Conservation (phyloP, 441 rosid genomes). For the Raphanus hybrid region DNA sequence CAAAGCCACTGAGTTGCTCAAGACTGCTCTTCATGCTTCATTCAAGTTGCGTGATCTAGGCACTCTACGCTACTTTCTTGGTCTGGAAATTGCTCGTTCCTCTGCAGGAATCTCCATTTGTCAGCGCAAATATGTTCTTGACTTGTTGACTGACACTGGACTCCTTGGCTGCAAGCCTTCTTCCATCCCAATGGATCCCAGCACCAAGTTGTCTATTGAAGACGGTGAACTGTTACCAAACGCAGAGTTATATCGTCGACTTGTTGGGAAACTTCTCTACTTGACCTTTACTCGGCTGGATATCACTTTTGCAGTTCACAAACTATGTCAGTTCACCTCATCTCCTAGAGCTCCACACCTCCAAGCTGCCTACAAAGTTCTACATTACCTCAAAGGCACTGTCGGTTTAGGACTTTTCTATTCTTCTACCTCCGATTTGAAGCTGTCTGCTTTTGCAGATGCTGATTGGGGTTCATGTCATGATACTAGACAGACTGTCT, state of each 20-base stretch:
- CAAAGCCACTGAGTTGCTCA: not conserved
- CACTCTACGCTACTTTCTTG: not conserved
- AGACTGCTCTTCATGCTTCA: not conserved
- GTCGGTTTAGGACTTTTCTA: not conserved
- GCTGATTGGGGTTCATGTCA: not conserved
- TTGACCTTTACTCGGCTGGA: no score
- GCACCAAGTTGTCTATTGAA: no score
- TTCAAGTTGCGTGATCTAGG: not conserved
- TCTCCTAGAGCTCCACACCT: not conserved
- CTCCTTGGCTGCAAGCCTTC: no score
- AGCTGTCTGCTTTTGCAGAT: not conserved
- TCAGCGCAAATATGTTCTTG: not conserved
- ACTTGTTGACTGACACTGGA: no score
- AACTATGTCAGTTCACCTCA: no score
- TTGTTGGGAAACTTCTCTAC: no score
- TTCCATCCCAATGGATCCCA: no score
- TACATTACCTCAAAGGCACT: not conserved
- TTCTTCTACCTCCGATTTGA: not conserved
- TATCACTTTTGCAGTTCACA: no score
- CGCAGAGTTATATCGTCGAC: no score
- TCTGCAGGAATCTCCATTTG: not conserved
- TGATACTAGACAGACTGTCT: not conserved
- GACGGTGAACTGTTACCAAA: no score
- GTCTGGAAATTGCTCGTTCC: not conserved
- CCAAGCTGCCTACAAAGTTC: not conserved